These are phyloP conservation scores for Myxozyma melibiosi DNA, from an alignment of 805 yeast genomes.

Conservation along the genomic window DNA sequence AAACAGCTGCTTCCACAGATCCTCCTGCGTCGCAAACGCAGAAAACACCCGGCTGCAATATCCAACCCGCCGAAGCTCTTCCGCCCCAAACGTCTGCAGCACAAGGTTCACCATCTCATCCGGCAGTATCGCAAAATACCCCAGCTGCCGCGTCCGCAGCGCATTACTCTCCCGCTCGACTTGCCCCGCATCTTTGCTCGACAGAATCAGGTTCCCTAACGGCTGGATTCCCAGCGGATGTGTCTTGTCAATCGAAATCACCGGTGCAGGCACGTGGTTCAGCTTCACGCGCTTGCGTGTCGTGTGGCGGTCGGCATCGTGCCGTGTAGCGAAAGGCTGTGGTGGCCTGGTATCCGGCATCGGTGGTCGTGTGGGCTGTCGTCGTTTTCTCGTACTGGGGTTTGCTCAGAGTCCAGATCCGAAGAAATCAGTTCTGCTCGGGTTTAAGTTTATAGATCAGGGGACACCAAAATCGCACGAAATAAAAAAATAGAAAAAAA, in stretches of 20 bases:
- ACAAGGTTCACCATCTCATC: slow-evolving; percentile 67
- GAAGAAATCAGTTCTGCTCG: too few relatives aligned
- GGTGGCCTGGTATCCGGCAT: too few relatives aligned
- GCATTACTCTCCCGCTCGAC: slow-evolving; percentile 15
- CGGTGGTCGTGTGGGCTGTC: too few relatives aligned
- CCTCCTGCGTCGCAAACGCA: slow-evolving; percentile 76
- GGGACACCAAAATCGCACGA: neutral
- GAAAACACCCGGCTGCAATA: slow-evolving; percentile 67
- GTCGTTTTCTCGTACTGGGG: too few relatives aligned
- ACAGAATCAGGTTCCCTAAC: slow-evolving; percentile 62
- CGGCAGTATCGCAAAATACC: slow-evolving; percentile 53
- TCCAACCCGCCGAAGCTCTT: slow-evolving; percentile 55
- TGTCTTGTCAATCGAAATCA: slow-evolving; percentile 47
- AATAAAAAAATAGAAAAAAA: neutral
- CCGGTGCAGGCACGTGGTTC: neutral
- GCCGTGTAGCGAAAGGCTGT: too few relatives aligned
- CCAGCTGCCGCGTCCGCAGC: slow-evolving; percentile 46
- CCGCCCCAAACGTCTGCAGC: slow-evolving; percentile 51
- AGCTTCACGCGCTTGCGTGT: neutral
- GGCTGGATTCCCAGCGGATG: slow-evolving; percentile 73
- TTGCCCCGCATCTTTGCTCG: slow-evolving; percentile 18
- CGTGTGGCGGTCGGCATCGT: neutral
- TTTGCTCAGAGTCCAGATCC: too few relatives aligned
- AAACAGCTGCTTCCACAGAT: slow-evolving; percentile 72
- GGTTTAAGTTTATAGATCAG: too few relatives aligned